phyloP scores from a whole-genome alignment of 495 filamentous ascomycete species.

The Oleoguttula mirabilis region DNA sequence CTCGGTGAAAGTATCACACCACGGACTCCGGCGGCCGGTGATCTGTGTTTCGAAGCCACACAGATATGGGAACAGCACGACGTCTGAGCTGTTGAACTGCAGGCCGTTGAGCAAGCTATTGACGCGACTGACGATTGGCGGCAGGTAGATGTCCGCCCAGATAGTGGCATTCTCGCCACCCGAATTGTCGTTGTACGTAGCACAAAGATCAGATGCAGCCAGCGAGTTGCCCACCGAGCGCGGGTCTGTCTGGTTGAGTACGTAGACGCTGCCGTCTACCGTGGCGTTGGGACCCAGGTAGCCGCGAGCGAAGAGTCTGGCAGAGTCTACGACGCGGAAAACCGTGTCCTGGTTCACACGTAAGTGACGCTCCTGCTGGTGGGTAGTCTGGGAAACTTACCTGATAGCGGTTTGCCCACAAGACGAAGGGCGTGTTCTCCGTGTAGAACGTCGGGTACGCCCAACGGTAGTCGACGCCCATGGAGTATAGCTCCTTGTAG shows the following conservation, averaged over 20 bases:
- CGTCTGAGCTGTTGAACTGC: conserved; percentile 37
- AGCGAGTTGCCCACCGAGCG: conserved; percentile 42
- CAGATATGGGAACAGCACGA: conserved; percentile 44
- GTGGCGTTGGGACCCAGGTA: conserved; percentile 40
- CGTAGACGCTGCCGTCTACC: conserved; percentile 35
- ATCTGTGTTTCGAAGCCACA: conserved; percentile 52
- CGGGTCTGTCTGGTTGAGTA: conserved; percentile 37
- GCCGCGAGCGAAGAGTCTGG: conserved; percentile 42
- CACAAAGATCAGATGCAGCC: conserved; percentile 44
- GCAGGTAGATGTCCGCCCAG: conserved; percentile 39
- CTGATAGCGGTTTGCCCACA: conserved; percentile 48
- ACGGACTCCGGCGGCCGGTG: conserved; percentile 40
- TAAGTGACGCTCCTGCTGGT: too few relatives aligned
- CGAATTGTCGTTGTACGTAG: conserved; percentile 35
- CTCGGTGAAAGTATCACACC: conserved; percentile 42
- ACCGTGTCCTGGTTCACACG: conserved; percentile 22
- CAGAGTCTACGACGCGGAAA: conserved; percentile 38
- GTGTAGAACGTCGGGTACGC: conserved; percentile 44
- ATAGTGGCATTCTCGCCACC: conserved; percentile 26
- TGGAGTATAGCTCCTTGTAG: conserved; percentile 40
- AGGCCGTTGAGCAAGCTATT: conserved; percentile 38
- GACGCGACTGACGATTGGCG: conserved; percentile 38
- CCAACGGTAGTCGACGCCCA: conserved; percentile 26
- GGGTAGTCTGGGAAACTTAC: too few relatives aligned
- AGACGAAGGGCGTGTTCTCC: conserved; percentile 40